A percentile compares a stretch with the other conserved stretches of the same genome.
Conservation (phyloP, 305 asterid species). For the Fraxinus albicans region DNA sequence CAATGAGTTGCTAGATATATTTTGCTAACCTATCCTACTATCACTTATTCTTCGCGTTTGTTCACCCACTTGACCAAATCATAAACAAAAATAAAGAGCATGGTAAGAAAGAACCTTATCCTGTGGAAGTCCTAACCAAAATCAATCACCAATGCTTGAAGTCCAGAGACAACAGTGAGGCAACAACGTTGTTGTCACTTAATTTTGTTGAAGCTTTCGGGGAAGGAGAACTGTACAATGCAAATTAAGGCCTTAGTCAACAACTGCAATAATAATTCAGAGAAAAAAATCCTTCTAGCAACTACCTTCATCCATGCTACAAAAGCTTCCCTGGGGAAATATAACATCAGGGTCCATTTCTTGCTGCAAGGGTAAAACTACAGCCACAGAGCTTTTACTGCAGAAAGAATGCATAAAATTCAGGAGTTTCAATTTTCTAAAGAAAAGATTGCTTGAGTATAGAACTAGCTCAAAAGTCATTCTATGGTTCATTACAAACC, state of each 20-base stretch:
- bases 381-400: conserved; percentile 73
- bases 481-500: neutral
- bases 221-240: conserved; percentile 58
- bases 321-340: conserved; percentile 64
- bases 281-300: neutral
- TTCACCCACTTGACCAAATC: neutral
- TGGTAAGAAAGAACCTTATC: conserved; percentile 24
- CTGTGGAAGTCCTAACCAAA: conserved; percentile 18
- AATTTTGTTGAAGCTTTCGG: conserved; percentile 50
- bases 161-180: conserved; percentile 25
- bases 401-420: conserved; percentile 30
- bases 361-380: conserved; percentile 57
- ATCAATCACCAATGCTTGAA: conserved; percentile 13
- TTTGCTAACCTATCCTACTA: neutral
- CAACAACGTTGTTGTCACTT: conserved; percentile 17
- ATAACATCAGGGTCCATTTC: conserved; percentile 55
- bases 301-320: conserved; percentile 73
- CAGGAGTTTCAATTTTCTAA: conserved; percentile 6
- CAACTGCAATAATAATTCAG: neutral
- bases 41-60: neutral
- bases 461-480: neutral
- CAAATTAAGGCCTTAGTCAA: conserved; percentile 20
- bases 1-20: neutral
- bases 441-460: conserved; percentile 7
- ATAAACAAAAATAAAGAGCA: neutral